Evolutionary conservation across 345 rosid genomes (phyloP), one percentile per base, ranked within the genome.

Genomic region (Pseudoturritis turrita): DNA sequence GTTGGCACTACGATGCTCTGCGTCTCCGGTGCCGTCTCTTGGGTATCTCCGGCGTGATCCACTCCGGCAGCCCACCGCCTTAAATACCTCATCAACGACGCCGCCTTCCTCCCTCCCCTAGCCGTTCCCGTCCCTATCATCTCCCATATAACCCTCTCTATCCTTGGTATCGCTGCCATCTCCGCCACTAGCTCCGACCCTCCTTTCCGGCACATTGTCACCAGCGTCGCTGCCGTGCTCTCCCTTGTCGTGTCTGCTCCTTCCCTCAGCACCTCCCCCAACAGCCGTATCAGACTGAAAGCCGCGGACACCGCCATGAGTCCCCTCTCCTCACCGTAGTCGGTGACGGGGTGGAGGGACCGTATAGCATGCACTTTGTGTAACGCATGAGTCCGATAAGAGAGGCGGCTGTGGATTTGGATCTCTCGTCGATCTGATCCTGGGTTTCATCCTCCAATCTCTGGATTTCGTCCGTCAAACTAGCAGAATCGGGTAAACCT

Each of bases 381-480:
- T 87, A 95, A n/a, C 97, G 90, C 6, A 84, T 83, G 47, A 95
- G 87, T 10, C 97, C 96, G 52, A 88, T 87, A 64, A 95, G 77
- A 26, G 96, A 84, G 8, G 84, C 78, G 7, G 77, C 63, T 9
- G 81, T 70, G 28, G 89, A 80, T 74, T 86, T 91, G 2, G 88
- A 80, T 77, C 79, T 85, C 9, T 94, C 88, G 36, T 91, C 93
- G 69, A 41, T 80, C 67, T 87, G 99, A 25, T 81, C 85, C 11
- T 83, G 95, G 3, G 81, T 74, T 51, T 88, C 88, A 6, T 89
- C 99, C 60, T 91, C 88, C 1, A 91, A 74, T 6, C 77, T 71
- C 79, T 95, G 96, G 33, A 89, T 91, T 77, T 95, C 97, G 10
- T 85, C 92, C 8, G 67, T 70, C 53, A 91, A 91, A n/a, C 77